These are phyloP conservation scores for Saccharomycopsis oosterbeekiorum DNA, from an alignment of 805 yeast genomes.

Conservation along the genomic window DNA sequence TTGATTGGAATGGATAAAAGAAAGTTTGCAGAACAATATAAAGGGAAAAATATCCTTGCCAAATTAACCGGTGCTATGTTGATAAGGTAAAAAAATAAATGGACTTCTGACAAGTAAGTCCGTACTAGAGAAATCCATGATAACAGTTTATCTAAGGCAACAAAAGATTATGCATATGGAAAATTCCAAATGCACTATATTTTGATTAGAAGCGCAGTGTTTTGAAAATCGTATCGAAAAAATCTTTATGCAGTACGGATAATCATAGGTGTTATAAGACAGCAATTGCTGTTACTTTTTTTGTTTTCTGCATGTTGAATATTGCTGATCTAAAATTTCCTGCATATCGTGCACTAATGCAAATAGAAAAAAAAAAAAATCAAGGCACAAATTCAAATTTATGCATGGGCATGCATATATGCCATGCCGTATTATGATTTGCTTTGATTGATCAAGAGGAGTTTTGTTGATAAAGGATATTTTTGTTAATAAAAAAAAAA, in stretches of 20 bases:
- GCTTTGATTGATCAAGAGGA: no score
- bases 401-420: neutral
- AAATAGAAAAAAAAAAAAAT: neutral
- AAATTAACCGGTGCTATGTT: neutral
- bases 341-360: neutral
- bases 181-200: neutral
- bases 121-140: neutral
- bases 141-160: neutral
- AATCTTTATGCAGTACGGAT: neutral
- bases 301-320: neutral
- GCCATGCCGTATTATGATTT: neutral
- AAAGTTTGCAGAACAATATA: neutral
- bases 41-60: neutral
- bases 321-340: neutral
- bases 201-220: no score
- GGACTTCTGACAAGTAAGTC: neutral
- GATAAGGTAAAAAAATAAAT: neutral
- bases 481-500: no score
- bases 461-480: no score
- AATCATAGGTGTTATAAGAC: neutral
- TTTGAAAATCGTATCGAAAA: no score
- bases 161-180: neutral
- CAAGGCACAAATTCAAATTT: neutral
- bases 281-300: neutral
- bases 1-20: neutral